Percentiles rank a stretch among this genome's conserved stretches.
Evolutionary conservation across 768 basidiomycete genomes (phyloP).

Genomic region (Mycena latifolia): DNA sequence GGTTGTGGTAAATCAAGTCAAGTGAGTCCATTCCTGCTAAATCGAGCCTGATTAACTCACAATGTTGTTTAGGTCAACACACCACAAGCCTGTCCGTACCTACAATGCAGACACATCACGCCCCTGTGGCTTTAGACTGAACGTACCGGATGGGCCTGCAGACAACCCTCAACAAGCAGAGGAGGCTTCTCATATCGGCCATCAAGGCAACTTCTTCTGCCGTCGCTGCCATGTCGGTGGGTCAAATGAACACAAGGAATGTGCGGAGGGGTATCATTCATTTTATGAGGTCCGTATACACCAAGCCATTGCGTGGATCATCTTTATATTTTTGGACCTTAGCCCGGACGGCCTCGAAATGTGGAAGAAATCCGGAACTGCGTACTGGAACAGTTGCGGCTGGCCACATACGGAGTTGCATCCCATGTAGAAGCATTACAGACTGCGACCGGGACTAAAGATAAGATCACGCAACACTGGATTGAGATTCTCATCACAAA

Average conservation of each 20-base stretch:
- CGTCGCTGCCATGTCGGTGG: slow-evolving; percentile 49
- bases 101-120: slow-evolving; percentile 28
- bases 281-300: neutral
- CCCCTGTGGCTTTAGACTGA: slow-evolving; percentile 26
- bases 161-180: slow-evolving; percentile 54
- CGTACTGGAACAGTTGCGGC: slow-evolving; percentile 36
- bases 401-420: slow-evolving; percentile 39
- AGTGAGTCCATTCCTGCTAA: slow-evolving; percentile 2
- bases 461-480: slow-evolving; percentile 46
- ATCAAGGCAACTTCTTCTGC: slow-evolving; percentile 50
- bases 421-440: slow-evolving; percentile 36
- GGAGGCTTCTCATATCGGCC: slow-evolving; percentile 49
- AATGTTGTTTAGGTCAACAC: neutral
- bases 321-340: neutral
- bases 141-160: slow-evolving; percentile 36
- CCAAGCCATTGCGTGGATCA: neutral
- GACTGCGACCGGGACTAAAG: slow-evolving; percentile 48
- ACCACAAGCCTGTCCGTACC: neutral
- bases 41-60: neutral
- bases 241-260: slow-evolving; percentile 39
- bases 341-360: slow-evolving; percentile 25
- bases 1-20: slow-evolving; percentile 40
- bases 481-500: slow-evolving; percentile 43
- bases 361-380: slow-evolving; percentile 22
- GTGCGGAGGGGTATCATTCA: slow-evolving; percentile 44